Percentiles rank a stretch among this genome's conserved stretches.
Evolutionary conservation across 768 basidiomycete genomes (phyloP).

Genomic region (Russula abietina): DNA sequence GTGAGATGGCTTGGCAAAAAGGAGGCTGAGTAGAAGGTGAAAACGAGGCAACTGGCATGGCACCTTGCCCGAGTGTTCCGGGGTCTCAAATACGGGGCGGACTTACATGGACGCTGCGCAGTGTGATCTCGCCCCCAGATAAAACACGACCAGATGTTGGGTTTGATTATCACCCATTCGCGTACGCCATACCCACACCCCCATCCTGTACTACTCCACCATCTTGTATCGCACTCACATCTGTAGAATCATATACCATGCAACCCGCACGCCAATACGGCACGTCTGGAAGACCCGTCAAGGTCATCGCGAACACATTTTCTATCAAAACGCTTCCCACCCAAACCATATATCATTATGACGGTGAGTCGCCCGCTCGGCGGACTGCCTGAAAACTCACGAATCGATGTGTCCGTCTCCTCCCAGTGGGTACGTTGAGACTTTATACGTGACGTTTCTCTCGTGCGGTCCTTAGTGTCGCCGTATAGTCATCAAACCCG

Average conservation of each 20-base stretch:
- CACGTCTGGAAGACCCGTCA: conserved; percentile 9
- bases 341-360: conserved; percentile 15
- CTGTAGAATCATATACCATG: conserved; percentile 12
- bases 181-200: background rate
- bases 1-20: background rate
- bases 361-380: conserved; percentile 9
- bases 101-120: no score
- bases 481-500: conserved; percentile 7
- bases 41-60: background rate
- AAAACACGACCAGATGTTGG: background rate
- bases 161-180: background rate
- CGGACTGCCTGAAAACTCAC: background rate
- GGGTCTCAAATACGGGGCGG: background rate
- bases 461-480: background rate
- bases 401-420: background rate
- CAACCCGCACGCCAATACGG: conserved; percentile 18
- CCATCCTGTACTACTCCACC: background rate
- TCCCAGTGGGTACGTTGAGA: conserved; percentile 14
- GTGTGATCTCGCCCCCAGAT: background rate
- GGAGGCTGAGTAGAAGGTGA: background rate
- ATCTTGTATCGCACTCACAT: background rate
- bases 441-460: background rate
- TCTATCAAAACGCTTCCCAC: conserved; percentile 17
- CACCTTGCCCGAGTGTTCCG: background rate
- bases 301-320: conserved; percentile 17